A percentile compares a stretch with the other conserved stretches of the same genome.
Evolutionary conservation across 2,329 filamentous ascomycete genomes (phyloP).

Genomic region (Calonectria pauciramosa): DNA sequence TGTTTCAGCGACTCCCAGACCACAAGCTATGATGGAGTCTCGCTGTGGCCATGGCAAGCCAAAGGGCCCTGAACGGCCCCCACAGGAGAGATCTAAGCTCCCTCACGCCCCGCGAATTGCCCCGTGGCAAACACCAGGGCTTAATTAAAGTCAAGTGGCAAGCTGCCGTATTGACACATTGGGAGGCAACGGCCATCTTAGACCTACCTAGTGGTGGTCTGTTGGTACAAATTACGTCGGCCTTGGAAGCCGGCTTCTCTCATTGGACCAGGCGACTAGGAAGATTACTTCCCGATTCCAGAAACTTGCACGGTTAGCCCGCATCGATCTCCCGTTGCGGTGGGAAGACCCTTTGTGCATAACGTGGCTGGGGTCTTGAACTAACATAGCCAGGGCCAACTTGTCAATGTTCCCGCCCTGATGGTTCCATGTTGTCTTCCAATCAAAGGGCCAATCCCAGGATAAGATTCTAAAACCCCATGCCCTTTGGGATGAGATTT

Average conservation of each 20-base stretch:
- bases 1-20: not conserved
- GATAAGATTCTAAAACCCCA: not conserved
- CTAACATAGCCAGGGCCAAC: not conserved
- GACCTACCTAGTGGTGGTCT: not conserved
- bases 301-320: slow-evolving; percentile 45
- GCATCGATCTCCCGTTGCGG: slow-evolving; percentile 42
- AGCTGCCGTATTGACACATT: not conserved
- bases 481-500: not conserved
- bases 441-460: not conserved
- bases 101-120: not conserved
- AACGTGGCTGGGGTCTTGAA: slow-evolving; percentile 23
- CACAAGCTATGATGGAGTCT: not conserved
- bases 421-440: not conserved
- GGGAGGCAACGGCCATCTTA: not conserved
- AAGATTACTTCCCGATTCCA: slow-evolving; percentile 40
- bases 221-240: not conserved
- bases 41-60: not conserved
- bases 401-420: not conserved
- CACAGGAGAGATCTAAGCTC: not conserved
- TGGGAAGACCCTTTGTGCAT: slow-evolving; percentile 45
- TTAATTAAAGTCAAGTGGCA: not conserved
- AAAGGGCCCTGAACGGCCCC: not conserved
- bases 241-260: not conserved
- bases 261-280: slow-evolving; percentile 31
- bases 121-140: not conserved